These are phyloP conservation scores for Penicillium manginii DNA, from an alignment of 495 filamentous ascomycete species.

Conservation along the genomic window DNA sequence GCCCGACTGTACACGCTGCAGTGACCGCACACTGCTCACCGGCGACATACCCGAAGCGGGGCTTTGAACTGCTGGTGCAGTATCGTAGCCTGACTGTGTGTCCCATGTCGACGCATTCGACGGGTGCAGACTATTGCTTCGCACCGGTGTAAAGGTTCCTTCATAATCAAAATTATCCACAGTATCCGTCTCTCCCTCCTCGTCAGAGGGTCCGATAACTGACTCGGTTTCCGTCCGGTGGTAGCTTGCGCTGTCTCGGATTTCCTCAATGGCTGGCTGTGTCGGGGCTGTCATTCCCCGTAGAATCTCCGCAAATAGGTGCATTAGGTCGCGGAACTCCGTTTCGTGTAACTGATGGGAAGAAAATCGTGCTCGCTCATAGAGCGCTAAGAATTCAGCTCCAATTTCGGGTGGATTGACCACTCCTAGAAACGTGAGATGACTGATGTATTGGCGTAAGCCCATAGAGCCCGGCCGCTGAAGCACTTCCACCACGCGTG, in stretches of 20 bases:
- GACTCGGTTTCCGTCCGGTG: constrained; percentile 39
- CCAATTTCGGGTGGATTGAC: constrained; percentile 60
- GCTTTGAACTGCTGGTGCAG: constrained; percentile 33
- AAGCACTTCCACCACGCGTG: constrained; percentile 68
- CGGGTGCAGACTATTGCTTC: constrained; percentile 37
- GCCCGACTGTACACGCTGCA: constrained; percentile 40
- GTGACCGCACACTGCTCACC: constrained; percentile 27
- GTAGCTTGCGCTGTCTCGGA: constrained; percentile 37
- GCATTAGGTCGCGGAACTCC: constrained; percentile 83
- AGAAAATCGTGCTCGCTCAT: constrained; percentile 86
- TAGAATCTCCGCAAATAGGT: constrained; percentile 81
- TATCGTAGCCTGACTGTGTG: constrained; percentile 35
- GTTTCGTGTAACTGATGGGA: constrained; percentile 58
- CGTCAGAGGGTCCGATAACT: constrained; percentile 47
- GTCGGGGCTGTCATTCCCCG: constrained; percentile 71
- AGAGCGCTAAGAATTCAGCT: constrained; percentile 68
- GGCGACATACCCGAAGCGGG: constrained; percentile 19
- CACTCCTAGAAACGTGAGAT: constrained; percentile 68
- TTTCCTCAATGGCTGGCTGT: constrained; percentile 48
- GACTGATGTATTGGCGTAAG: constrained; percentile 75
- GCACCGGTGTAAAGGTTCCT: constrained; percentile 24
- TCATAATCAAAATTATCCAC: constrained; percentile 31
- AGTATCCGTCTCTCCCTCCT: constrained; percentile 52
- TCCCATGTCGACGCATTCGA: constrained; percentile 40
- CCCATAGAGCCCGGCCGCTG: constrained; percentile 74